Conservation (phyloP, 805 yeast genomes). For the Cyberlindnera meyerae region DNA sequence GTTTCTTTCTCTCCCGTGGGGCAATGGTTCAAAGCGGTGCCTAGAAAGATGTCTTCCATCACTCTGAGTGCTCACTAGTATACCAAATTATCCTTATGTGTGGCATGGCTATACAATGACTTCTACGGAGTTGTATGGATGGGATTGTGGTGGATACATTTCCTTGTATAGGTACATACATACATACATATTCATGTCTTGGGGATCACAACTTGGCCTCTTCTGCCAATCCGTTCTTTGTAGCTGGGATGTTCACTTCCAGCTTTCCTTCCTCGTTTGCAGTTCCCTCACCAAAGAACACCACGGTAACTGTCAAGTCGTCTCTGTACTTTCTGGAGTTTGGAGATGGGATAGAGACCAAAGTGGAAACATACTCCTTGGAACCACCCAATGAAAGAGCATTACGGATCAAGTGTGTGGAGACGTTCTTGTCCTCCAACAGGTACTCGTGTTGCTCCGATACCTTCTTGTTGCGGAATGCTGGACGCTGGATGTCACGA, state of each 20-base stretch:
- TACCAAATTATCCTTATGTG: too few species aligned
- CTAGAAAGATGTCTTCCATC: constrained; percentile 24
- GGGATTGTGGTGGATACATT: too few species aligned
- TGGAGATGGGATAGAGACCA: constrained; percentile 88
- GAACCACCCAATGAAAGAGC: constrained; percentile 88
- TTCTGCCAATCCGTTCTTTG: constrained; percentile 45
- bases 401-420: constrained; percentile 90
- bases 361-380: constrained; percentile 80
- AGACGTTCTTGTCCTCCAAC: constrained; percentile 80
- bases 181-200: background rate
- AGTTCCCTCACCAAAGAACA: constrained; percentile 69
- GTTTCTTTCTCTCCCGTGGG: constrained; percentile 32
- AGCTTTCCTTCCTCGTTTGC: constrained; percentile 36
- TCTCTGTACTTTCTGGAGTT: constrained; percentile 89
- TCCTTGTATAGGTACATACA: too few species aligned
- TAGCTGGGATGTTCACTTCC: constrained; percentile 53
- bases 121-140: too few species aligned
- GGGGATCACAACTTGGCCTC: constrained; percentile 8
- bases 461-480: constrained; percentile 52
- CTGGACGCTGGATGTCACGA: constrained; percentile 61
- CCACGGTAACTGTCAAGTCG: constrained; percentile 93
- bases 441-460: constrained; percentile 38
- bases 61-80: background rate
- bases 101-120: too few species aligned
- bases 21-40: constrained; percentile 45